Base-by-base conservation (phyloP, 306 rosid genomes). In the Urtica urens region DNA sequence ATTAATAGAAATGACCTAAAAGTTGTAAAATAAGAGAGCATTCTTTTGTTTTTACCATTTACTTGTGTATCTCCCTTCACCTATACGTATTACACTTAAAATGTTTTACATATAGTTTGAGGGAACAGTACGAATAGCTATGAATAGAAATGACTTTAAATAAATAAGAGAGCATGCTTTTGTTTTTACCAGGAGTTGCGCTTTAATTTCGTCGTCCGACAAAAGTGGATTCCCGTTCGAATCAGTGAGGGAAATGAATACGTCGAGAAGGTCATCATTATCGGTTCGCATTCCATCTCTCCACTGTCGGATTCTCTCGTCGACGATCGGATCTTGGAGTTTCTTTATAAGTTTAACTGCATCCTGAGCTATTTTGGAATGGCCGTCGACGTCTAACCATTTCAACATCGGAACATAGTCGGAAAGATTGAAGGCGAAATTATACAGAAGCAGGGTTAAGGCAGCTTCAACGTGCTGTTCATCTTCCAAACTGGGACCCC, bases 371-470 rank as follows among this genome's bases (percentile, higher is more conserved):
- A 1, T 13, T 1, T 7, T 59, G 38, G 16, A 21, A 11, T 72
- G 77, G 0, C 70, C 77, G 13, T 58, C 72, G 12, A 75, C 22
- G 31, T 69, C 82, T 26, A 75, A 50, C 2, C n/a, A 5, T 11
- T 48, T 68, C 57, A 79, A n/a, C 18, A 57, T 72, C 15, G 79
- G 66, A 16, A 72, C 3, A 49, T 51, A 75, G 31, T 72, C 80
- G 1, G 73, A 66, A 13, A 66, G 16, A 23, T 15, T 53, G 15
- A 75, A 72, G 0, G 61, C 48, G 57, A 52, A 59, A 1, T 46
- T 2, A 22, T 72, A 51, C 0, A 6, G 10, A 12, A 79, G 64
- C n/a, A 72, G 7, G 0, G 43, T 41, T 10, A 58, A 63, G 17
- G 67, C 21, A 1, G 68, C 58, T 18, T 65, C 59, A 1, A 49